Evolutionary conservation across 1,284 basidiomycete species (phyloP).

Genomic region (Retiboletus flavoniger): DNA sequence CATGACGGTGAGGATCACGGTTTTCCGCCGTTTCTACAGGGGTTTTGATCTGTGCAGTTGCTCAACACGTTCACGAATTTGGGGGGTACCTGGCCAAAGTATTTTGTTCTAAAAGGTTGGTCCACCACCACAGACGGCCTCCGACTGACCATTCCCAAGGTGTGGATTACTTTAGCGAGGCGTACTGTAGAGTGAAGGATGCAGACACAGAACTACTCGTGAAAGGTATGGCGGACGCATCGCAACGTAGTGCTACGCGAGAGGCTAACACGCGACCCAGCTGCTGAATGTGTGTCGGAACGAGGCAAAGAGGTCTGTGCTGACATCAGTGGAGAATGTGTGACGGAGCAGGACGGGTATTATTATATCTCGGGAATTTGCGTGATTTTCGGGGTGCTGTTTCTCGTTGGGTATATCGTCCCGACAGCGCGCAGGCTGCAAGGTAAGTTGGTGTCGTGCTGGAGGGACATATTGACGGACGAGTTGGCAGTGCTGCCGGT

Average conservation of each 20-base stretch:
- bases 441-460: conserved; percentile 51
- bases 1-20: conserved; percentile 75
- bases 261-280: conserved; percentile 38
- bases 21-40: not conserved
- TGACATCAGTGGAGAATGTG: conserved; percentile 76
- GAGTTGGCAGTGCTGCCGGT: conserved; percentile 38
- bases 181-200: conserved; percentile 73
- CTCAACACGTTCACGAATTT: conserved; percentile 97
- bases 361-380: conserved; percentile 85
- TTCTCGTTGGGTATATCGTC: conserved; percentile 77
- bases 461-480: conserved; percentile 5
- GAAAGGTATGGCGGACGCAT: conserved; percentile 48
- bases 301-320: conserved; percentile 81
- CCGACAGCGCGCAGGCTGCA: conserved; percentile 86
- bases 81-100: conserved; percentile 97
- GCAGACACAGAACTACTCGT: conserved; percentile 51
- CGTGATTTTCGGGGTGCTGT: conserved; percentile 68
- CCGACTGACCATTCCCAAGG: conserved; percentile 41
- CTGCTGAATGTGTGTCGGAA: conserved; percentile 86
- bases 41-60: conserved; percentile 49
- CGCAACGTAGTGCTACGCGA: not conserved
- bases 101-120: conserved; percentile 88
- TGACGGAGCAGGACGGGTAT: conserved; percentile 88
- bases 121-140: conserved; percentile 20
- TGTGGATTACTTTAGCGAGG: conserved; percentile 83